Evolutionary conservation across 345 rosid genomes (phyloP).

Genomic region (Diplotaxis tenuifolia): DNA sequence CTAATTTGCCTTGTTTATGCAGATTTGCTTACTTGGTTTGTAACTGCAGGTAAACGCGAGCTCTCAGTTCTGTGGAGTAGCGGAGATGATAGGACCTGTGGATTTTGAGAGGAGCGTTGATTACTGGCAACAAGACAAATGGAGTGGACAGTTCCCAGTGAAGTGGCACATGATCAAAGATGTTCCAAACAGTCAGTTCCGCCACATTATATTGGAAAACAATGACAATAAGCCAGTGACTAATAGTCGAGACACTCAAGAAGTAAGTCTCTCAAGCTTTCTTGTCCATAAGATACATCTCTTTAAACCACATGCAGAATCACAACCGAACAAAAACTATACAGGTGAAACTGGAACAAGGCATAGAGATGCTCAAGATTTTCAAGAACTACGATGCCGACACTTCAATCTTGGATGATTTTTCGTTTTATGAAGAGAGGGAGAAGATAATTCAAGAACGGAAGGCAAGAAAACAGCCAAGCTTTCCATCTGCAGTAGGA

Average conservation of each 20-base stretch:
- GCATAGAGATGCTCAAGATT: slow-evolving; percentile 73
- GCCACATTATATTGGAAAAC: slow-evolving; percentile 76
- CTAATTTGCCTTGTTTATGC: background rate
- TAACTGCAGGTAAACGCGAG: slow-evolving; percentile 88
- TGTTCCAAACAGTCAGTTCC: slow-evolving; percentile 83
- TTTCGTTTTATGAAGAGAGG: slow-evolving; percentile 81
- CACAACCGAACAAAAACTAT: slow-evolving; percentile 9
- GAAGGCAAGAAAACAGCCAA: slow-evolving; percentile 68
- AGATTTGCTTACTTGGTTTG: slow-evolving; percentile 19
- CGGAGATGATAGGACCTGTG: slow-evolving; percentile 92
- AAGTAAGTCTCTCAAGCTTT: slow-evolving; percentile 46
- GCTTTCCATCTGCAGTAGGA: slow-evolving; percentile 45
- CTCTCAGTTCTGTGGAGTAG: slow-evolving; percentile 89
- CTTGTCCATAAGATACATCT: background rate
- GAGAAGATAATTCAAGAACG: slow-evolving; percentile 77
- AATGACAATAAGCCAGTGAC: slow-evolving; percentile 93
- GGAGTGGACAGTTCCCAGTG: slow-evolving; percentile 89
- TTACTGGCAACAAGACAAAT: slow-evolving; percentile 97
- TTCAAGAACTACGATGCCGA: slow-evolving; percentile 70
- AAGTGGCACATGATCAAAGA: slow-evolving; percentile 93
- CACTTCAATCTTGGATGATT: slow-evolving; percentile 79
- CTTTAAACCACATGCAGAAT: background rate
- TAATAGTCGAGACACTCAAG: slow-evolving; percentile 91
- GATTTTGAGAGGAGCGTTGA: slow-evolving; percentile 85
- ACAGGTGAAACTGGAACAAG: slow-evolving; percentile 87